These are phyloP conservation scores for Parathielavia appendiculata DNA, from an alignment of 495 filamentous ascomycete species.

Conservation along the genomic window DNA sequence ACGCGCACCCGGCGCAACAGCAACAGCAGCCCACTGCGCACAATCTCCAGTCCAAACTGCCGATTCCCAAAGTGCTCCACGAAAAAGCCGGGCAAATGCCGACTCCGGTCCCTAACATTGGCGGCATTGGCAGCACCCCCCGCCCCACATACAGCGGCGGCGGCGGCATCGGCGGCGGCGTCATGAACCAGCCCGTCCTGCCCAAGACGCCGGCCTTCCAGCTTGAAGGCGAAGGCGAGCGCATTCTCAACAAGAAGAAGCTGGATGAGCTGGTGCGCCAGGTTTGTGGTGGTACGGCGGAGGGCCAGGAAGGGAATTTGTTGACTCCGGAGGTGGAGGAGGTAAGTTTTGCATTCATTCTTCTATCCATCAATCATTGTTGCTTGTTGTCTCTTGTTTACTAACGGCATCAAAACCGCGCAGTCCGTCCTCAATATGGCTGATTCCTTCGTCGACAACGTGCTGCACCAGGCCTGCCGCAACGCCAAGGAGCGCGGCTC, in stretches of 20 bases:
- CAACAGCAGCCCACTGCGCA: constrained; percentile 22
- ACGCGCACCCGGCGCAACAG: constrained; percentile 47
- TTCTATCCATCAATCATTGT: constrained; percentile 15
- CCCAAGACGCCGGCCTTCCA: constrained; percentile 73
- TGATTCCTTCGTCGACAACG: constrained; percentile 90
- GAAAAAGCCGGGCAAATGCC: constrained; percentile 56
- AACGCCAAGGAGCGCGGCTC: constrained; percentile 89
- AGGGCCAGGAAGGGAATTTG: constrained; percentile 59
- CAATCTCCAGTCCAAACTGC: constrained; percentile 53
- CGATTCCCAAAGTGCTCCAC: constrained; percentile 75
- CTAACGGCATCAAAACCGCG: background rate
- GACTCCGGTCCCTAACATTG: constrained; percentile 54
- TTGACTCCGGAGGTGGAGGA: constrained; percentile 91
- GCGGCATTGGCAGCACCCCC: constrained; percentile 51
- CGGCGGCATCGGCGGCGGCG: constrained; percentile 62
- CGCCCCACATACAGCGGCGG: constrained; percentile 78
- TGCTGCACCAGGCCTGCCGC: constrained; percentile 79
- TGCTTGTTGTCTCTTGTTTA: background rate
- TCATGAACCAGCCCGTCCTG: constrained; percentile 82
- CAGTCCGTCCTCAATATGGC: constrained; percentile 84
- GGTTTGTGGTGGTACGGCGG: constrained; percentile 75
- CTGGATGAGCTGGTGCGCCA: constrained; percentile 91
- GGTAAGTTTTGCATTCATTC: constrained; percentile 49
- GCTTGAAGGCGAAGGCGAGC: constrained; percentile 83
- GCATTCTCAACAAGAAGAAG: constrained; percentile 91